These are phyloP conservation scores for Epipyxis sp. DNA, from an alignment of 108 stramenopile species.

Conservation along the genomic window DNA sequence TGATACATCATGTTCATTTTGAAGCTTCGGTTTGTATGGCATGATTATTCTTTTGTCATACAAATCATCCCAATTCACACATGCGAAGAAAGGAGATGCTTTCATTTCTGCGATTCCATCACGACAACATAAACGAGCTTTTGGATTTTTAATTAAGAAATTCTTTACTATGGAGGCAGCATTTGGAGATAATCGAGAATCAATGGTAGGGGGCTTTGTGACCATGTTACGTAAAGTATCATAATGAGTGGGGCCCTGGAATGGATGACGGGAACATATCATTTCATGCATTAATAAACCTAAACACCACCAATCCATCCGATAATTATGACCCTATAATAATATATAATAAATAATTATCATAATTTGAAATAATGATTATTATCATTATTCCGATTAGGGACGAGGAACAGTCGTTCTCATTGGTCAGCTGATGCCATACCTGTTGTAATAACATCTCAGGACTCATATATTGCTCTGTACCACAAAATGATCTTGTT, in stretches of 20 bases:
- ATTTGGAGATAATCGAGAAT: slow-evolving; percentile 9
- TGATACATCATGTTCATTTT: slow-evolving; percentile 27
- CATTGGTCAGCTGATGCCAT: too few species aligned
- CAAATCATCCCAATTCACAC: slow-evolving; percentile 30
- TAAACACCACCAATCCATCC: slow-evolving; percentile 55
- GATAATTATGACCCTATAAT: slow-evolving; percentile 45
- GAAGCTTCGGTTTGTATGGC: slow-evolving; percentile 34
- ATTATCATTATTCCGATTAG: too few species aligned
- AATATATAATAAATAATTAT: too few species aligned
- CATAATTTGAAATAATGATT: too few species aligned
- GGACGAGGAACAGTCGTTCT: too few species aligned
- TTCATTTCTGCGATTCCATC: slow-evolving; percentile 22
- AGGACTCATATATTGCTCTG: slow-evolving; percentile 50
- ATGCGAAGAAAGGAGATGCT: slow-evolving; percentile 12
- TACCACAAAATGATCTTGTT: slow-evolving; percentile 48
- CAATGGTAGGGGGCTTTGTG: slow-evolving; percentile 30
- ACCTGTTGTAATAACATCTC: slow-evolving; percentile 47
- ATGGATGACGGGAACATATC: slow-evolving; percentile 46
- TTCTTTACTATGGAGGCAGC: background rate
- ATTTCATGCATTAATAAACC: slow-evolving; percentile 50
- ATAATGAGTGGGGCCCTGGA: slow-evolving; percentile 46
- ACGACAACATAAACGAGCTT: background rate
- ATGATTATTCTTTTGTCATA: background rate
- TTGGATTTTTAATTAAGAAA: slow-evolving; percentile 17
- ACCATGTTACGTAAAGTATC: slow-evolving; percentile 48